A percentile compares a stretch with the other conserved stretches of the same genome.
Conservation (phyloP, 345 rosid genomes). For the Boechera stricta region DNA sequence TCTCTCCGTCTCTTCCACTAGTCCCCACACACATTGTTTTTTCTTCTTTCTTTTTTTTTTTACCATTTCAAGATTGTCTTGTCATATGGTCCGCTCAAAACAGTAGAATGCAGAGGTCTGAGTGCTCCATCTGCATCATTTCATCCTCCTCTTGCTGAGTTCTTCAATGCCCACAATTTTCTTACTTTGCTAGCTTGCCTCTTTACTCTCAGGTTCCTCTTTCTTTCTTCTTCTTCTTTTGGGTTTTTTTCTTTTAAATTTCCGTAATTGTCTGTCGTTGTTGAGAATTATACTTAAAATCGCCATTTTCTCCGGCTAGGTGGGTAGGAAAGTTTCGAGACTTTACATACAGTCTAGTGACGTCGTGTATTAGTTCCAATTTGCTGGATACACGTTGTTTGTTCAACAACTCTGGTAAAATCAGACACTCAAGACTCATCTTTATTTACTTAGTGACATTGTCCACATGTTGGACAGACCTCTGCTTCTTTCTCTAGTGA, state of each 20-base stretch:
- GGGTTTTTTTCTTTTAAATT: neutral
- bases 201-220: constrained; percentile 38
- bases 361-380: constrained; percentile 31
- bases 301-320: constrained; percentile 37
- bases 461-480: constrained; percentile 24
- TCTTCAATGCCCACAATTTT: constrained; percentile 26
- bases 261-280: constrained; percentile 14
- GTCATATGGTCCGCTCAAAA: constrained; percentile 20
- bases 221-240: neutral
- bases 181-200: constrained; percentile 31
- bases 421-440: constrained; percentile 28
- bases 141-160: constrained; percentile 5
- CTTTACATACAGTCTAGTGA: constrained; percentile 28
- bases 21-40: constrained; percentile 29
- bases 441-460: constrained; percentile 41
- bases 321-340: constrained; percentile 36
- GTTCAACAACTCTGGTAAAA: constrained; percentile 42
- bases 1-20: constrained; percentile 30
- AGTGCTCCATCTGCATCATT: neutral
- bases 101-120: neutral
- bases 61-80: constrained; percentile 31
- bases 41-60: constrained; percentile 34
- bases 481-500: constrained; percentile 37
- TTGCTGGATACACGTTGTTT: constrained; percentile 31
- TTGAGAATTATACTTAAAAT: constrained; percentile 25